Evolutionary conservation across 305 asterid genomes (phyloP).

Genomic region (Ruellia speciosa): DNA sequence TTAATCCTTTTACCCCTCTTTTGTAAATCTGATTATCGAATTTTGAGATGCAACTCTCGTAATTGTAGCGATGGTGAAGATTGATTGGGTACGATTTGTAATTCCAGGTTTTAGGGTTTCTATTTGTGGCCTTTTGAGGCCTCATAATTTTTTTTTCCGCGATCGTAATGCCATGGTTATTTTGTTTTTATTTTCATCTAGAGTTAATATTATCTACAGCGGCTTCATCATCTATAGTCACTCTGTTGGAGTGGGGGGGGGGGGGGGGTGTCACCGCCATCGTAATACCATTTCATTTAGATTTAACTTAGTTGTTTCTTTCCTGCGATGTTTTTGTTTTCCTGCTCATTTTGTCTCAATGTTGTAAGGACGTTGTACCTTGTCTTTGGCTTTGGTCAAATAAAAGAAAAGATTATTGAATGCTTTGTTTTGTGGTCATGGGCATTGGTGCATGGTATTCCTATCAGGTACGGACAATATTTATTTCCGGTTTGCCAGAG

Average conservation of each 20-base stretch:
- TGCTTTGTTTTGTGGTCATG: not conserved
- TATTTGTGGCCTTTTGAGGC: not conserved
- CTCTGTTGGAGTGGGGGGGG: too few relatives aligned
- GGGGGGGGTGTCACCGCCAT: too few relatives aligned
- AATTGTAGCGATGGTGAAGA: not conserved
- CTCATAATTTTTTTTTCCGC: not conserved
- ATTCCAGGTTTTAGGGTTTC: conserved; percentile 11
- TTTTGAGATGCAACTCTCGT: not conserved
- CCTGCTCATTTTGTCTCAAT: too few relatives aligned
- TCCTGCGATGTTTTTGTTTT: too few relatives aligned
- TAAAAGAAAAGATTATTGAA: not conserved
- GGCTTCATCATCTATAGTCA: too few relatives aligned
- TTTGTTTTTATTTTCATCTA: not conserved
- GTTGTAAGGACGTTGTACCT: too few relatives aligned
- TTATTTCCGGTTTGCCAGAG: conserved; percentile 95
- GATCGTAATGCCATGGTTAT: too few relatives aligned
- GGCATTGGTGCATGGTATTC: not conserved
- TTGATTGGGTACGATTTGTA: not conserved
- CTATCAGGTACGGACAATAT: conserved; percentile 70
- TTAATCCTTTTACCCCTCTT: too few relatives aligned
- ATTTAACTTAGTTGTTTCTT: too few relatives aligned
- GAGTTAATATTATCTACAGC: not conserved
- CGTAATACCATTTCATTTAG: too few relatives aligned
- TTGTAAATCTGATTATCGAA: too few relatives aligned
- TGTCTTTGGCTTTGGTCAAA: too few relatives aligned